These are phyloP conservation scores for Thalassiosira livingstoniorum DNA, from an alignment of 352 stramenopile genomes.

Conservation along the genomic window DNA sequence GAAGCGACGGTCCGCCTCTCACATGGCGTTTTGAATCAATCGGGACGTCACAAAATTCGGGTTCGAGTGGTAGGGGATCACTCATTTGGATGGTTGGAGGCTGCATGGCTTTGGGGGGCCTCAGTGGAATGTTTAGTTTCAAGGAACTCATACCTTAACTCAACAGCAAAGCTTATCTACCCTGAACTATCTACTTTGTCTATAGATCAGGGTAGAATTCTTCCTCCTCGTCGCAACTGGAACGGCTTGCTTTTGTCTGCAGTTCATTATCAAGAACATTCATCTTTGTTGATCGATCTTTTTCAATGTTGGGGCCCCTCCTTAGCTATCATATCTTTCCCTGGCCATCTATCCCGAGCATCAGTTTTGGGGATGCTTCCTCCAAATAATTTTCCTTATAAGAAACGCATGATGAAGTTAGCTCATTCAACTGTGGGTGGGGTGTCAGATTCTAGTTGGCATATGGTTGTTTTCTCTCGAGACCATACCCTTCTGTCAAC, in stretches of 20 bases:
- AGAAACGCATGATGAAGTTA: neutral
- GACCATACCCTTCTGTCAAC: neutral
- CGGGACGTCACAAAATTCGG: neutral
- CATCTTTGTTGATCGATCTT: neutral
- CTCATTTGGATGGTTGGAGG: neutral
- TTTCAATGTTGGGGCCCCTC: neutral
- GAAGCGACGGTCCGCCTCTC: too few species aligned
- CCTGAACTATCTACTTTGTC: too few species aligned
- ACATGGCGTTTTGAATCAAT: too few species aligned
- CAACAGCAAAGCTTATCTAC: too few species aligned
- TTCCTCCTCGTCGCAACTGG: conserved; percentile 1
- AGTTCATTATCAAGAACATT: neutral
- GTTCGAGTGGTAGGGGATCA: neutral
- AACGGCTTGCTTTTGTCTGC: conserved; percentile 1
- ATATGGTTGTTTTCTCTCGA: neutral
- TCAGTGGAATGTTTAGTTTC: neutral
- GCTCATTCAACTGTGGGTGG: conserved; percentile 6
- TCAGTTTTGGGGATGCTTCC: neutral
- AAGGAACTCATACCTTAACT: too few species aligned
- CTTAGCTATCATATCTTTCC: neutral
- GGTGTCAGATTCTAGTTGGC: neutral
- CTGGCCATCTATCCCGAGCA: neutral
- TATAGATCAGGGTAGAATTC: too few species aligned
- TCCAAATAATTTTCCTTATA: neutral
- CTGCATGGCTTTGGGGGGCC: neutral